Conservation (phyloP, 2,329 filamentous ascomycete genomes). For the Keithomyces neogunnii region DNA sequence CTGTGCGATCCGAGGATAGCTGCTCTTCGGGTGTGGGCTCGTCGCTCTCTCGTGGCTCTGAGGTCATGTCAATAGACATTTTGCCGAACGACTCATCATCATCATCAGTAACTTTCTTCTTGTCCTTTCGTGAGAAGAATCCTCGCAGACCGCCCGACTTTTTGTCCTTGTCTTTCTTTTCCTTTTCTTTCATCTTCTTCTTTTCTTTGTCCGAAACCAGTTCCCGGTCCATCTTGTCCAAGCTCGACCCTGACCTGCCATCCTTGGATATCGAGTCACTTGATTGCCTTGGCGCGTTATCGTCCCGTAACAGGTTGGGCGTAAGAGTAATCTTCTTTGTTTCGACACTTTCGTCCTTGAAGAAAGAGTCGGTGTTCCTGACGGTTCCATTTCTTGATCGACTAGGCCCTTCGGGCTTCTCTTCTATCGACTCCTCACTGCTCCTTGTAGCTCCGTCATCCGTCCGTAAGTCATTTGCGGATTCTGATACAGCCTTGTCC, state of each 20-base stretch:
- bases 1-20: constrained; percentile 29
- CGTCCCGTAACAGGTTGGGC: constrained; percentile 82
- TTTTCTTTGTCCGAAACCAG: constrained; percentile 61
- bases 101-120: constrained; percentile 47
- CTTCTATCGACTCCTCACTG: constrained; percentile 61
- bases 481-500: constrained; percentile 24
- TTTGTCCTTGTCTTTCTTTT: constrained; percentile 62
- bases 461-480: constrained; percentile 20
- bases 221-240: constrained; percentile 58
- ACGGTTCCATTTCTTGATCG: constrained; percentile 79
- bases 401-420: constrained; percentile 40
- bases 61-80: constrained; percentile 47
- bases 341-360: constrained; percentile 90
- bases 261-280: constrained; percentile 35
- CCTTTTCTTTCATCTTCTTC: constrained; percentile 65
- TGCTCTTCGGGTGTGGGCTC: constrained; percentile 31
- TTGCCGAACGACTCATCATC: constrained; percentile 56
- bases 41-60: constrained; percentile 36
- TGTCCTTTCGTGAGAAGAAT: constrained; percentile 56
- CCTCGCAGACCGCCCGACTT: constrained; percentile 49
- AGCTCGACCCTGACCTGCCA: constrained; percentile 51
- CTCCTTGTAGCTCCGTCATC: constrained; percentile 30
- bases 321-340: constrained; percentile 97
- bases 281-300: constrained; percentile 51
- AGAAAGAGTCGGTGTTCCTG: constrained; percentile 91